These are phyloP conservation scores for Torulaspora maleeae DNA, from an alignment of 805 yeast species.

Conservation along the genomic window DNA sequence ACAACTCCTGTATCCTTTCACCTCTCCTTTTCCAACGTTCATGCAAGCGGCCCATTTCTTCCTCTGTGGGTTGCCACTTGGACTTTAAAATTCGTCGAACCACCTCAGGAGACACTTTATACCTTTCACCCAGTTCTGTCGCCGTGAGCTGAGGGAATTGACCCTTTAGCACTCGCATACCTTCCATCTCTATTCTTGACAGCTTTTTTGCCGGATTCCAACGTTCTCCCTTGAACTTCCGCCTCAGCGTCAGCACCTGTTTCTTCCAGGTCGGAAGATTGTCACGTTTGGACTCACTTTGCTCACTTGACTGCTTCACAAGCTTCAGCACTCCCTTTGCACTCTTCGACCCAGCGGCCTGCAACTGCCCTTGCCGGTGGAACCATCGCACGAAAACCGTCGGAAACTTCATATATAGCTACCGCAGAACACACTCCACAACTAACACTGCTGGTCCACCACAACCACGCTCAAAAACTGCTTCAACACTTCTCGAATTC, in stretches of 20 bases:
- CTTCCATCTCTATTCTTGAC: constrained; percentile 64
- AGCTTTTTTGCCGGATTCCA: constrained; percentile 69
- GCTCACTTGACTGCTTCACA: constrained; percentile 18
- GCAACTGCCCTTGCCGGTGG: constrained; percentile 3
- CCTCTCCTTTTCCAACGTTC: constrained; percentile 54
- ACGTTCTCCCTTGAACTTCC: constrained; percentile 51
- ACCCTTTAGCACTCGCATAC: constrained; percentile 51
- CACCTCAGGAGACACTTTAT: constrained; percentile 74
- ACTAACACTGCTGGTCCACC: neutral
- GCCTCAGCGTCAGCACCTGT: constrained; percentile 57
- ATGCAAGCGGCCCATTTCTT: constrained; percentile 40
- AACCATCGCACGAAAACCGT: constrained; percentile 8
- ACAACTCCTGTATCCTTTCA: constrained; percentile 34
- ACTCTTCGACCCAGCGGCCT: constrained; percentile 9
- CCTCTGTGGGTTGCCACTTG: constrained; percentile 68
- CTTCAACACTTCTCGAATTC: neutral
- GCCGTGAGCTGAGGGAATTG: constrained; percentile 58
- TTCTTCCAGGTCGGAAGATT: constrained; percentile 64
- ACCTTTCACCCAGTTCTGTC: constrained; percentile 55
- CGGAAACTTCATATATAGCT: constrained; percentile 3
- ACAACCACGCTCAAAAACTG: neutral
- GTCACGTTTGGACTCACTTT: constrained; percentile 18
- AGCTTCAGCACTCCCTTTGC: constrained; percentile 20
- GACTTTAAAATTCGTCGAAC: constrained; percentile 74
- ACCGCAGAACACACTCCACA: neutral